phyloP scores from a whole-genome alignment of 257 asterid species.

The Ilex asprella region DNA sequence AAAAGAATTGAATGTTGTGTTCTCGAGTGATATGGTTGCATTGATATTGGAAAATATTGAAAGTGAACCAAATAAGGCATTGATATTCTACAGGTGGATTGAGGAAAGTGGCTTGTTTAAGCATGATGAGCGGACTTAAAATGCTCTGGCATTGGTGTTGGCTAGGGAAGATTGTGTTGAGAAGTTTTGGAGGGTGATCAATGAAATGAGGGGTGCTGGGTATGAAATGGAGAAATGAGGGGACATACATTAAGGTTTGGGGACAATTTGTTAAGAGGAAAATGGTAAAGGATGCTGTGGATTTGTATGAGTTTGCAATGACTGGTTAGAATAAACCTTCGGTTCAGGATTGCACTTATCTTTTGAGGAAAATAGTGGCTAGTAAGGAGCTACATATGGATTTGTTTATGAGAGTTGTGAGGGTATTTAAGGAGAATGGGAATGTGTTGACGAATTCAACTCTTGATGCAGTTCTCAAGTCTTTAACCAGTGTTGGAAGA shows the following conservation, averaged over 20 bases:
- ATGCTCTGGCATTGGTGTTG: constrained; percentile 54
- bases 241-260: constrained; percentile 34
- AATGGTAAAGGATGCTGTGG: constrained; percentile 69
- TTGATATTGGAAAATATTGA: constrained; percentile 43
- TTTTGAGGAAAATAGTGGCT: constrained; percentile 69
- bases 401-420: constrained; percentile 48
- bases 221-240: constrained; percentile 58
- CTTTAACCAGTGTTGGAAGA: constrained; percentile 71
- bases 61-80: constrained; percentile 47
- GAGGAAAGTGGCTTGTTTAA: constrained; percentile 60
- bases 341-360: constrained; percentile 53
- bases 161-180: constrained; percentile 40
- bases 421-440: constrained; percentile 49
- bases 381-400: constrained; percentile 65
- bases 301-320: constrained; percentile 71
- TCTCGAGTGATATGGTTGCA: constrained; percentile 47
- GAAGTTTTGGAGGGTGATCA: constrained; percentile 66
- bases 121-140: constrained; percentile 44
- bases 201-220: constrained; percentile 65
- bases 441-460: constrained; percentile 40
- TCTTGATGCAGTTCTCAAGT: constrained; percentile 52
- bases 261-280: constrained; percentile 40
- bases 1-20: constrained; percentile 39
- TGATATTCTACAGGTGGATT: constrained; percentile 82
- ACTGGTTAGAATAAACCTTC: constrained; percentile 55